These are phyloP conservation scores for Hagleromyces aurorensis DNA, from an alignment of 805 yeast species.

Conservation along the genomic window DNA sequence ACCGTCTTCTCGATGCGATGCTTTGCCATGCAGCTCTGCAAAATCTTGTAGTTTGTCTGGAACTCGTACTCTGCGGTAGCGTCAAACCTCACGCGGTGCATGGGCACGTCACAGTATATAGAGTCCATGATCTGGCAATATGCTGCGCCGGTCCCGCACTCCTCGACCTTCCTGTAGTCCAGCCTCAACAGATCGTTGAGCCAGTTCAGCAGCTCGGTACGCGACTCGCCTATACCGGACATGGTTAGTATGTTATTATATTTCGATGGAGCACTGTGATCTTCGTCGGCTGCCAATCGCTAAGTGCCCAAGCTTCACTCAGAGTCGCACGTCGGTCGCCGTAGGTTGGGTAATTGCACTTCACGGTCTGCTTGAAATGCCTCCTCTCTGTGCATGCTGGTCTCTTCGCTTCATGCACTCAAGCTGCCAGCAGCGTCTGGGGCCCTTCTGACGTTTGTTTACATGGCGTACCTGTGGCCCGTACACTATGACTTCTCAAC, in stretches of 20 bases:
- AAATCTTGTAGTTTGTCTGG: slow-evolving; percentile 71
- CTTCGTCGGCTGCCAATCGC: too few relatives aligned
- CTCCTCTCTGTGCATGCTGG: neutral
- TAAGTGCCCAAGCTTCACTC: slow-evolving; percentile 1
- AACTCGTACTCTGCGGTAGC: slow-evolving; percentile 68
- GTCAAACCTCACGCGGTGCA: slow-evolving; percentile 67
- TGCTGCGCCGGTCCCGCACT: slow-evolving; percentile 93
- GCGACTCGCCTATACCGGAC: slow-evolving; percentile 55
- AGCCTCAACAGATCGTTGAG: slow-evolving; percentile 62
- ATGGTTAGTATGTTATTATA: too few relatives aligned
- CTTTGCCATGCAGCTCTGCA: slow-evolving; percentile 71
- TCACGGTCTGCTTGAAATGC: neutral
- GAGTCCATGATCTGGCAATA: slow-evolving; percentile 89
- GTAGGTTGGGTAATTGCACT: neutral
- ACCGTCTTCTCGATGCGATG: slow-evolving; percentile 66
- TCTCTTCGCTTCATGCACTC: too few relatives aligned
- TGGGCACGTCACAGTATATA: slow-evolving; percentile 73
- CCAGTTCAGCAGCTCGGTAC: slow-evolving; percentile 82
- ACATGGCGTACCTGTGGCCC: too few relatives aligned
- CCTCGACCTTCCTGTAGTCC: slow-evolving; percentile 71
- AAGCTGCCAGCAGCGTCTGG: too few relatives aligned
- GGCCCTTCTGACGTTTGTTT: too few relatives aligned
- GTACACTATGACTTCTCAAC: too few relatives aligned
- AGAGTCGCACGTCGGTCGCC: slow-evolving; percentile 3
- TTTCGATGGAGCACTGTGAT: too few relatives aligned